phyloP scores from a whole-genome alignment of 2,329 filamentous ascomycete species.

The Torrubiella hemipterigena region DNA sequence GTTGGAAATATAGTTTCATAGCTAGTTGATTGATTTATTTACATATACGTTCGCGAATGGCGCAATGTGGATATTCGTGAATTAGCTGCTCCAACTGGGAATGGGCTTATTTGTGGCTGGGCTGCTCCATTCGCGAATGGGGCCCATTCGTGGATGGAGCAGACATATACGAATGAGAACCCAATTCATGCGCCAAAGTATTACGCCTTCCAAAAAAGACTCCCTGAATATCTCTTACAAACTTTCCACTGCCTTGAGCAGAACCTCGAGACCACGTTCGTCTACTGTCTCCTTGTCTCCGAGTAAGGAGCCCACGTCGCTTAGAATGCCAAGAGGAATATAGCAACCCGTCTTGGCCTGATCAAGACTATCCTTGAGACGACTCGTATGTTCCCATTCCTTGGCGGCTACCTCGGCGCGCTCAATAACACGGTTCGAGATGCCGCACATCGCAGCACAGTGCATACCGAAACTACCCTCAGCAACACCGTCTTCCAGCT shows the following conservation, averaged over 20 bases:
- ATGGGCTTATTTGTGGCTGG: constrained; percentile 1
- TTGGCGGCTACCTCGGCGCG: constrained; percentile 77
- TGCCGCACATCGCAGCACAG: constrained; percentile 96
- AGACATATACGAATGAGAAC: too few species aligned
- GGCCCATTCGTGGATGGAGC: constrained; percentile 1
- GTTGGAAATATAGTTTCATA: constrained; percentile 1
- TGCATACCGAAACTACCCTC: constrained; percentile 99
- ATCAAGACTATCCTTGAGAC: constrained; percentile 79
- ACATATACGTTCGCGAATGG: not conserved
- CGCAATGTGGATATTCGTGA: not conserved
- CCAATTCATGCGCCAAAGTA: too few species aligned
- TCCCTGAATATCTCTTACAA: too few species aligned
- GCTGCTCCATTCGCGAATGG: constrained; percentile 1
- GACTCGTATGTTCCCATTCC: constrained; percentile 91
- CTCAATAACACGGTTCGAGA: constrained; percentile 70
- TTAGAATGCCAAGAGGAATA: constrained; percentile 74
- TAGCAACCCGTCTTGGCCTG: constrained; percentile 68
- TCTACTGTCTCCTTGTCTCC: constrained; percentile 41
- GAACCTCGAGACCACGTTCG: constrained; percentile 42
- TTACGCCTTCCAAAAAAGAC: too few species aligned
- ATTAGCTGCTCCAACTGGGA: not conserved
- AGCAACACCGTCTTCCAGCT: constrained; percentile 82
- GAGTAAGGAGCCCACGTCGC: constrained; percentile 72
- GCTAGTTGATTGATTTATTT: constrained; percentile 1
- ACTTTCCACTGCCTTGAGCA: constrained; percentile 47